phyloP scores from a whole-genome alignment of 495 filamentous ascomycete genomes.

The Sphaerosporella brunnea region DNA sequence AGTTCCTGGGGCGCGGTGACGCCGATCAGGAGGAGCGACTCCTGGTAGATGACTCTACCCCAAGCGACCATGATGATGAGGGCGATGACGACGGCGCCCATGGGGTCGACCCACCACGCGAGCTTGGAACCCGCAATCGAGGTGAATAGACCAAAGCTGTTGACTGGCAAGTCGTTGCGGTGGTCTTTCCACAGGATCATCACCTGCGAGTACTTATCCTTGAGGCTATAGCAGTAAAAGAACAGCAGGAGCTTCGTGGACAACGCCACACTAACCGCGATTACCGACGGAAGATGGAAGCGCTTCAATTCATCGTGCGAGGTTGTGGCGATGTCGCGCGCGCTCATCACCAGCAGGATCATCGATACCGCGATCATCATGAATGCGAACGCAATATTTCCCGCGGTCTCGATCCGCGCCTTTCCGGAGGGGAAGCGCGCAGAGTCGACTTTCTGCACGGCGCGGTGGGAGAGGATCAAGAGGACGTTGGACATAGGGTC shows the following conservation, averaged over 20 bases:
- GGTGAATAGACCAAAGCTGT: conserved; percentile 80
- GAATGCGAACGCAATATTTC: conserved; percentile 95
- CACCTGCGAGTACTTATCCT: conserved; percentile 77
- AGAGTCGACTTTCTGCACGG: conserved; percentile 75
- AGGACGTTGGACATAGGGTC: conserved; percentile 85
- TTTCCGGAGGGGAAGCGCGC: conserved; percentile 84
- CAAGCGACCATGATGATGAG: conserved; percentile 58
- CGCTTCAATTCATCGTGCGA: conserved; percentile 31
- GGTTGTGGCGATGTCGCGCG: conserved; percentile 41
- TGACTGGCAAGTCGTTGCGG: conserved; percentile 75
- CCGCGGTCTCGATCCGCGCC: conserved; percentile 84
- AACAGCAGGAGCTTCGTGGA: conserved; percentile 68
- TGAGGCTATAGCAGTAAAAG: conserved; percentile 78
- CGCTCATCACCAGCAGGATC: conserved; percentile 76
- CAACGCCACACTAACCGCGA: conserved; percentile 77
- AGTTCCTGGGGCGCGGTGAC: conserved; percentile 69
- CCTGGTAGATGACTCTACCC: conserved; percentile 64
- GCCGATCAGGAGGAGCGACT: conserved; percentile 82
- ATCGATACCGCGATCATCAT: conserved; percentile 84
- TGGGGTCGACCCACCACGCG: conserved; percentile 87
- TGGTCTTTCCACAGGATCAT: conserved; percentile 87
- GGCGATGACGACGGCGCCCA: conserved; percentile 75
- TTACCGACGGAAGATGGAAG: conserved; percentile 72
- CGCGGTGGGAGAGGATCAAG: conserved; percentile 71
- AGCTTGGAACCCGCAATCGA: conserved; percentile 73